Conservation (phyloP, 192 early-diverging fungal genomes). For the Allomyces macrogynus region DNA sequence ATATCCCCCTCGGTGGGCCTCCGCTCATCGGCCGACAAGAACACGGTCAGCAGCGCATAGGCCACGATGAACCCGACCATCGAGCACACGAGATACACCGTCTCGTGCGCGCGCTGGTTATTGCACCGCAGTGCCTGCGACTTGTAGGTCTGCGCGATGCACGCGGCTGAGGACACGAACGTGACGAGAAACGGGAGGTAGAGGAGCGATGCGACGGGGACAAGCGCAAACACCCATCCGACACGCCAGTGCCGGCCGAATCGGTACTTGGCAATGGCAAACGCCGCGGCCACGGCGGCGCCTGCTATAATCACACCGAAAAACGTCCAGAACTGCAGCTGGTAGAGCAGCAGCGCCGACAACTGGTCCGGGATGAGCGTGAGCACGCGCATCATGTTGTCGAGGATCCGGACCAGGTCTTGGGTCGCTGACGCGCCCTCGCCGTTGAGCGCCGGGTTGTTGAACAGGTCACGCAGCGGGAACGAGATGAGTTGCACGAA, state of each 20-base stretch:
- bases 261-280: not conserved
- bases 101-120: constrained; percentile 10
- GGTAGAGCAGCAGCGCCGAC: not conserved
- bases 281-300: not conserved
- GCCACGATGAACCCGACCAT: constrained; percentile 37
- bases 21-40: constrained; percentile 50
- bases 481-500: constrained; percentile 63
- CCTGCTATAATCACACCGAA: not conserved
- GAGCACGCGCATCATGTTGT: not conserved
- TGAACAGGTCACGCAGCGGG: constrained; percentile 44
- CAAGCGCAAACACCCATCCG: constrained; percentile 3
- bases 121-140: not conserved
- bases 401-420: not conserved
- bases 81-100: constrained; percentile 34
- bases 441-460: not conserved
- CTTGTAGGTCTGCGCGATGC: constrained; percentile 15
- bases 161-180: constrained; percentile 27
- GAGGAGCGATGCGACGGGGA: constrained; percentile 26
- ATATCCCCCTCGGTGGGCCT: constrained; percentile 47
- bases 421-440: not conserved
- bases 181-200: constrained; percentile 31
- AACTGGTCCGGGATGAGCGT: not conserved
- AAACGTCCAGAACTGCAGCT: not conserved
- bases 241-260: not conserved
- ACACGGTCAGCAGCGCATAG: constrained; percentile 42